phyloP scores from a whole-genome alignment of 495 filamentous ascomycete species.

The Bryoglossum gracile region DNA sequence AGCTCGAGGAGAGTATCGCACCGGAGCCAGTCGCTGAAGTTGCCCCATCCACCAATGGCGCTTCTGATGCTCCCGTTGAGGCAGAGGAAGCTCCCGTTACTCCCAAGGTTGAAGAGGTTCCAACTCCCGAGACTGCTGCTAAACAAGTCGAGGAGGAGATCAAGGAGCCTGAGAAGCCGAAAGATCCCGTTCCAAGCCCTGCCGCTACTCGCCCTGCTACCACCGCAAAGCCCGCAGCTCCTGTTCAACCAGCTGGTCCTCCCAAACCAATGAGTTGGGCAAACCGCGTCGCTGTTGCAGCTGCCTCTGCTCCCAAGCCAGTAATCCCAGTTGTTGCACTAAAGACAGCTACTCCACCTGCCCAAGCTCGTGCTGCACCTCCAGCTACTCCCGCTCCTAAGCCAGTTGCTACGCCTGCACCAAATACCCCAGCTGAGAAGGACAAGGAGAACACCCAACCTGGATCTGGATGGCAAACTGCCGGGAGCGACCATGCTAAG shows the following conservation, averaged over 20 bases:
- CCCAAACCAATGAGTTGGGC: slow-evolving; percentile 82
- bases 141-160: slow-evolving; percentile 30
- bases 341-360: slow-evolving; percentile 25
- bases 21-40: slow-evolving; percentile 23
- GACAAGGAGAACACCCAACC: slow-evolving; percentile 21
- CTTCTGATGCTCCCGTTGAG: slow-evolving; percentile 24
- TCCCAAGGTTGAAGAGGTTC: slow-evolving; percentile 20
- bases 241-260: slow-evolving; percentile 32
- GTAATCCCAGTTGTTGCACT: slow-evolving; percentile 32
- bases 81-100: slow-evolving; percentile 24
- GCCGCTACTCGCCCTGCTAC: slow-evolving; percentile 30
- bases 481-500: slow-evolving; percentile 69
- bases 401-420: slow-evolving; percentile 22
- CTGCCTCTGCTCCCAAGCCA: slow-evolving; percentile 35
- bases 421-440: slow-evolving; percentile 34
- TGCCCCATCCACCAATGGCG: slow-evolving; percentile 29
- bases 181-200: slow-evolving; percentile 43
- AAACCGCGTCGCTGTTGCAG: slow-evolving; percentile 53
- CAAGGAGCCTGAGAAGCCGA: slow-evolving; percentile 38
- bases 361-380: slow-evolving; percentile 22
- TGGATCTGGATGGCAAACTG: slow-evolving; percentile 68
- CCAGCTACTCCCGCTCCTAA: slow-evolving; percentile 24
- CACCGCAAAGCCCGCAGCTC: slow-evolving; percentile 37
- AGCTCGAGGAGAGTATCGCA: slow-evolving; percentile 38
- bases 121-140: slow-evolving; percentile 26